Conservation (phyloP, 306 rosid genomes). For the Quercus ilex region DNA sequence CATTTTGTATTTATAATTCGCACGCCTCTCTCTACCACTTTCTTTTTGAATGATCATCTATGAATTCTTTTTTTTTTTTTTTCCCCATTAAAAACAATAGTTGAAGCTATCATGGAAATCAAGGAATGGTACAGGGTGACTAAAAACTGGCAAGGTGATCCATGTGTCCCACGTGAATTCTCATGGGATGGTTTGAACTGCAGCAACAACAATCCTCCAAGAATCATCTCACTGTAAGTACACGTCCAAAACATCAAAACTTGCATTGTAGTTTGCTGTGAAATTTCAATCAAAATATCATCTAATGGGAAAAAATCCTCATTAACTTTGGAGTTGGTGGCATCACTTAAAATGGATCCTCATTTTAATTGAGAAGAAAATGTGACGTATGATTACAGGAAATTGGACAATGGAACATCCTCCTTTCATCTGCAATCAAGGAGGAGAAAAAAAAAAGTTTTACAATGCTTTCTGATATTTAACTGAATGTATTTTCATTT, state of each 20-base stretch:
- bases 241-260: neutral
- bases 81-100: neutral
- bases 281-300: too few relatives aligned
- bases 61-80: neutral
- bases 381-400: too few relatives aligned
- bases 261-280: constrained; percentile 31
- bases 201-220: constrained; percentile 1
- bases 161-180: constrained; percentile 22
- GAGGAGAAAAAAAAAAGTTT: too few relatives aligned
- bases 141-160: constrained; percentile 46
- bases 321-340: too few relatives aligned
- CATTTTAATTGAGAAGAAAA: too few relatives aligned
- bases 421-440: too few relatives aligned
- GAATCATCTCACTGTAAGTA: neutral
- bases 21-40: too few relatives aligned
- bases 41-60: neutral
- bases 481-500: too few relatives aligned
- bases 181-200: constrained; percentile 34
- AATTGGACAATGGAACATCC: too few relatives aligned
- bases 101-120: constrained; percentile 21
- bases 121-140: constrained; percentile 19
- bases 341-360: too few relatives aligned
- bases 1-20: too few relatives aligned
- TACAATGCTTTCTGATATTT: too few relatives aligned
- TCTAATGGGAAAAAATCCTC: rapidly evolving